Percentiles rank a stretch among this genome's conserved stretches.
Conservation (phyloP, 2,329 filamentous ascomycete species). For the Berkeleyomyces basicola region DNA sequence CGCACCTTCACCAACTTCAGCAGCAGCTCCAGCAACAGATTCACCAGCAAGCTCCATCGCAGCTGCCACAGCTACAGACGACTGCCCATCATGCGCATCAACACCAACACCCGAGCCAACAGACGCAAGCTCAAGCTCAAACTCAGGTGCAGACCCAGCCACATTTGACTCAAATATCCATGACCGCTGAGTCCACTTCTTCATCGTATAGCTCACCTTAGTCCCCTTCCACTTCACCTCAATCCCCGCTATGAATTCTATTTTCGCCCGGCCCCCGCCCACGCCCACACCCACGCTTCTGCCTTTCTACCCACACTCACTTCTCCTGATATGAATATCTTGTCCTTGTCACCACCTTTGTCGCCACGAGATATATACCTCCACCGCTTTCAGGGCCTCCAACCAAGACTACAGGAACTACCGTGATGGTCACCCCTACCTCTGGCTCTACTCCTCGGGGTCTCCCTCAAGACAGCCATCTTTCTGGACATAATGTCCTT, state of each 20-base stretch:
- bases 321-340: not conserved
- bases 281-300: not conserved
- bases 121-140: constrained; percentile 15
- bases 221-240: constrained; percentile 21
- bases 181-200: constrained; percentile 28
- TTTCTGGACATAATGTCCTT: not conserved
- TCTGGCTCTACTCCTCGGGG: not conserved
- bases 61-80: constrained; percentile 16
- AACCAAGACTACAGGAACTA: not conserved
- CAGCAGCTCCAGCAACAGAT: constrained; percentile 1
- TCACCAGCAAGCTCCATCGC: not conserved
- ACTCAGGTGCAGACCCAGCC: not conserved
- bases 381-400: not conserved
- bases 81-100: not conserved
- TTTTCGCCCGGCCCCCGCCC: constrained; percentile 22
- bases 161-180: not conserved
- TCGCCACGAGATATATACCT: not conserved
- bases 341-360: not conserved
- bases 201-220: constrained; percentile 29
- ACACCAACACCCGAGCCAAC: constrained; percentile 1
- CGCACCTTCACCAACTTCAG: not conserved
- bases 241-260: constrained; percentile 34
- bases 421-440: not conserved
- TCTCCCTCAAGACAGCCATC: not conserved
- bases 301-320: constrained; percentile 12